Evolutionary conservation across 2,329 filamentous ascomycete genomes (phyloP).

Genomic region (Paramyrothecium roridum): DNA sequence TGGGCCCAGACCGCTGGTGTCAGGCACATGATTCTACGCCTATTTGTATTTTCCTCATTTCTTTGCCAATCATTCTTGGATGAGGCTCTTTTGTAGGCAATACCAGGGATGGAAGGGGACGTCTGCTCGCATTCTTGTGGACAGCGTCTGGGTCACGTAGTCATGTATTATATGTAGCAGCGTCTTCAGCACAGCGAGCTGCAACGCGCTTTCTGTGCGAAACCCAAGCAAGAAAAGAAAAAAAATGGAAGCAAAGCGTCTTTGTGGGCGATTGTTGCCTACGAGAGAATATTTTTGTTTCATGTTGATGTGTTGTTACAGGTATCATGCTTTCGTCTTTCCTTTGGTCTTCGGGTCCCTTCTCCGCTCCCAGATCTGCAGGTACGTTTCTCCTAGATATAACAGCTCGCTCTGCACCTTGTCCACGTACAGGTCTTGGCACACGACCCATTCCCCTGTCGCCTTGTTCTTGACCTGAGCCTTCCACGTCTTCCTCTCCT

Average conservation of each 20-base stretch:
- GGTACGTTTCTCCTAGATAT: constrained; percentile 89
- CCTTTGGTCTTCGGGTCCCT: constrained; percentile 41
- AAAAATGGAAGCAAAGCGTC: not conserved
- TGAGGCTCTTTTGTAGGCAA: not conserved
- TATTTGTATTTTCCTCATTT: constrained; percentile 2
- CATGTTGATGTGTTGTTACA: not conserved
- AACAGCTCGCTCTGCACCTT: constrained; percentile 83
- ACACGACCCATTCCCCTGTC: constrained; percentile 83
- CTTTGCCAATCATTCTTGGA: not conserved
- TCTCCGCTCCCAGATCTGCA: constrained; percentile 94
- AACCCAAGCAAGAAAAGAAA: not conserved
- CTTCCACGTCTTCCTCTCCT: constrained; percentile 89
- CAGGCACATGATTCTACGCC: not conserved
- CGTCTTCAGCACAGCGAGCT: not conserved
- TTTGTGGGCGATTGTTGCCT: not conserved
- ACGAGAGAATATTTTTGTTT: not conserved
- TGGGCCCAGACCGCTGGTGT: not conserved
- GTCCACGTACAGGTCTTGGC: constrained; percentile 92
- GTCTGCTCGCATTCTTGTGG: not conserved
- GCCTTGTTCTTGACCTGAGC: constrained; percentile 83
- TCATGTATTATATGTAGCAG: not conserved
- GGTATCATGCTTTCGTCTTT: constrained; percentile 27
- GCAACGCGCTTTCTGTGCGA: not conserved
- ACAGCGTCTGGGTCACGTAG: not conserved
- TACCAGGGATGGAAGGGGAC: not conserved